Percentiles rank a stretch among this genome's conserved stretches.
Evolutionary conservation across 1,284 basidiomycete genomes (phyloP).

Genomic region (Marasmius tenuissimus): DNA sequence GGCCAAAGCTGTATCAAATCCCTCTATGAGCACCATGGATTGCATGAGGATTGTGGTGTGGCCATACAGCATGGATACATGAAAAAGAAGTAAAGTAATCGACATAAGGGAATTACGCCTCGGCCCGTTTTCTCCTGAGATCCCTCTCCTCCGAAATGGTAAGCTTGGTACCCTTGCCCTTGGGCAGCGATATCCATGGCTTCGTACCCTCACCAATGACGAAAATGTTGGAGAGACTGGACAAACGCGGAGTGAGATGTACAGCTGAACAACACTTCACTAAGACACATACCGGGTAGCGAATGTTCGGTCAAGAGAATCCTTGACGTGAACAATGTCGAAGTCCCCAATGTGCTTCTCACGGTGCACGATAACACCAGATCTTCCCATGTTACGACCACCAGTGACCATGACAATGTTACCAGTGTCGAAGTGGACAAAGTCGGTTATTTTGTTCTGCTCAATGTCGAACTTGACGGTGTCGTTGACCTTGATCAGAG

Average conservation of each 20-base stretch:
- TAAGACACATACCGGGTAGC: constrained; percentile 79
- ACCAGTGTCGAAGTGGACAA: constrained; percentile 95
- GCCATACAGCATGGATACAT: constrained; percentile 3
- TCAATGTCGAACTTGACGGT: constrained; percentile 97
- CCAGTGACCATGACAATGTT: constrained; percentile 98
- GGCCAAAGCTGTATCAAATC: no score
- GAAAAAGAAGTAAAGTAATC: not conserved
- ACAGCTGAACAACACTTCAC: not conserved
- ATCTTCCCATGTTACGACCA: constrained; percentile 99
- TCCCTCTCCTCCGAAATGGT: constrained; percentile 88
- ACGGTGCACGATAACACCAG: constrained; percentile 92
- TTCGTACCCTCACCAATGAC: constrained; percentile 95
- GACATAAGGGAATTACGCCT: constrained; percentile 45
- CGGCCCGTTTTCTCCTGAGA: constrained; percentile 70
- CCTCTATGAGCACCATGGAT: not conserved
- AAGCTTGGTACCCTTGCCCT: constrained; percentile 97
- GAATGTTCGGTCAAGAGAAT: constrained; percentile 93
- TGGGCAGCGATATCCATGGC: constrained; percentile 96
- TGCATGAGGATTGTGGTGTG: not conserved
- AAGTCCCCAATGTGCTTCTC: constrained; percentile 98
- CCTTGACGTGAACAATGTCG: constrained; percentile 97
- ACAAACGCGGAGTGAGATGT: constrained; percentile 11
- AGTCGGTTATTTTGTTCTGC: constrained; percentile 93
- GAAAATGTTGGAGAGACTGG: constrained; percentile 94
- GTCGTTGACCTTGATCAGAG: constrained; percentile 95